phyloP scores from a whole-genome alignment of 2,329 filamentous ascomycete species.

The Drechmeria coniospora region DNA sequence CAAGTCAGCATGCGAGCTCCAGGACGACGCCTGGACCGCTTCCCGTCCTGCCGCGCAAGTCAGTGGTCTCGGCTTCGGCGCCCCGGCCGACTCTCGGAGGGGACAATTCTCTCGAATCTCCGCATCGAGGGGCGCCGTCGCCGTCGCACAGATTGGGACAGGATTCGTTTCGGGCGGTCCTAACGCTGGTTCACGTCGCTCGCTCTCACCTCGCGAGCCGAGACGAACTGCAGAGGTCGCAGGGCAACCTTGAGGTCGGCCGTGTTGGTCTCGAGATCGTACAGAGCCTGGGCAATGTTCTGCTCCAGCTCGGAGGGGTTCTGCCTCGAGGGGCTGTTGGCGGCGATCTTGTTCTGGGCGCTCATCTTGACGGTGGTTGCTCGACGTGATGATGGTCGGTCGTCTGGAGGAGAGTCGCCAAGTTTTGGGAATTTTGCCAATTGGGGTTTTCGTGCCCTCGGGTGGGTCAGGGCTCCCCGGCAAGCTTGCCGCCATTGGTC shows the following conservation, averaged over 20 bases:
- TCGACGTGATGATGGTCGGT: constrained; percentile 10
- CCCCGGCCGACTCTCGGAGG: constrained; percentile 10
- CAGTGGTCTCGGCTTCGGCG: constrained; percentile 21
- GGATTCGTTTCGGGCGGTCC: no score
- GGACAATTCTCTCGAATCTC: constrained; percentile 11
- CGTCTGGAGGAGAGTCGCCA: neutral
- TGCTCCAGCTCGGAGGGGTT: constrained; percentile 96
- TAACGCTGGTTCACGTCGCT: constrained; percentile 19
- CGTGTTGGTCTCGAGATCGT: constrained; percentile 98
- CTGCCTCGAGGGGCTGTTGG: constrained; percentile 90
- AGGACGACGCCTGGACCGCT: constrained; percentile 58
- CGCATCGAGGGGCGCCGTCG: constrained; percentile 11
- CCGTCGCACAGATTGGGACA: constrained; percentile 27
- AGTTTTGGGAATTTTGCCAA: constrained; percentile 18
- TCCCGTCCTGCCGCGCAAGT: constrained; percentile 51
- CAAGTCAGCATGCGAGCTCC: constrained; percentile 66
- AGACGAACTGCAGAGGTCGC: constrained; percentile 96
- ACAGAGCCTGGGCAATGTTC: constrained; percentile 91
- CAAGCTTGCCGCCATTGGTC: no score
- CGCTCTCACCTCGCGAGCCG: constrained; percentile 92
- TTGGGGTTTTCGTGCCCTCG: constrained; percentile 26
- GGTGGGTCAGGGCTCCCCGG: neutral
- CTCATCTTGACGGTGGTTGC: constrained; percentile 41
- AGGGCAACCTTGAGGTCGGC: constrained; percentile 92
- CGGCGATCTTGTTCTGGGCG: constrained; percentile 87